Base-by-base conservation (phyloP, 2,329 filamentous ascomycete genomes). In the Xylaria polymorpha region DNA sequence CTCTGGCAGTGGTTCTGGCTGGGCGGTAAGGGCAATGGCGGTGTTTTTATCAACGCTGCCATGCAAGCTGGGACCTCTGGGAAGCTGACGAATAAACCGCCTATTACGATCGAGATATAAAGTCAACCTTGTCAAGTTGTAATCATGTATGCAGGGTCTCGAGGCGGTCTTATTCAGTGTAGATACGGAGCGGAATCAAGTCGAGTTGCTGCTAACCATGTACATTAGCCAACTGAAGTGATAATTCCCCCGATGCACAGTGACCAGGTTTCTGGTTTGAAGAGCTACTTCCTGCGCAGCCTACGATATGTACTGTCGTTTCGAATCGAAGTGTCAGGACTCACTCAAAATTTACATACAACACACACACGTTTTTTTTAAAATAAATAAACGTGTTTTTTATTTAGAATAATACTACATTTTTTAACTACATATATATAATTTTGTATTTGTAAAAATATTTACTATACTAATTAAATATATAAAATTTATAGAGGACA, bases 1-100 rank as follows among this genome's bases (percentile, higher is more conserved):
- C 73, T 87, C 5, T 88, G 86, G 84, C 86, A 87, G 73, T 87
- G 85, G 83, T 74, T 87, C 41, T 87, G 87, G 86, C 80, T 83
- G 0, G 86, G 86, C 0, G 84, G 84, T 9, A 82, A 81, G 7
- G 84, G 85, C 67, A 79, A 83, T 43, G 85, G 86, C 18, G 81
- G 83, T 9, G 70, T 88, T 32, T 82, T 89, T 81, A 83, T 89
- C 37, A 90, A 90, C 72, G 87, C 87, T 1, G 84, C 83, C 1
- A 86, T 88, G 74, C 86, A 87, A 81, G 80, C 85, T 71, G 84
- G 85, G 12, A 85, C 85, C 67, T 84, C 85, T 1, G 85, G 85
- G 2, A 83, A 80, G 69, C 76, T 86, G 48, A 82, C 81, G 35
- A 85, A 81, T 60, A 79, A 76, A 46, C 51, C 69, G 14, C 77